These are phyloP conservation scores for Butyriboletus loyo DNA, from an alignment of 768 basidiomycete genomes.

Conservation along the genomic window DNA sequence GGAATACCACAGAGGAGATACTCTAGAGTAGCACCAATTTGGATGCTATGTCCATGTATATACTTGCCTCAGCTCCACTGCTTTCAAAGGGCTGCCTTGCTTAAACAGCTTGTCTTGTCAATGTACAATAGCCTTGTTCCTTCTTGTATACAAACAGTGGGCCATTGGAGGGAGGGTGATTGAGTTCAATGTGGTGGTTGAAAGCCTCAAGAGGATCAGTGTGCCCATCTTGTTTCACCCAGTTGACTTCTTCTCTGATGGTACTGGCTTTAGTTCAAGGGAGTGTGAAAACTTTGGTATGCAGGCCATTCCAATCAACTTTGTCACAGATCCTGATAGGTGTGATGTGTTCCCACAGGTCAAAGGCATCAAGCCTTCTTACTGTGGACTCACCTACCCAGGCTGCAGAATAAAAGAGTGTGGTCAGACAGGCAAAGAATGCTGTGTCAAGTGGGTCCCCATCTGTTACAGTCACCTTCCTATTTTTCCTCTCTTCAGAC, in stretches of 20 bases:
- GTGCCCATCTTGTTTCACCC: neutral
- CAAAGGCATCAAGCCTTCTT: neutral
- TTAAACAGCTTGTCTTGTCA: neutral
- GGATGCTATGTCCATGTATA: neutral
- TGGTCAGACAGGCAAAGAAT: neutral
- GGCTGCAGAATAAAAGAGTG: neutral
- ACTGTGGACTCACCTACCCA: neutral
- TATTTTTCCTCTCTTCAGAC: too few relatives aligned
- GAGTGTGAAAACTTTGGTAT: neutral
- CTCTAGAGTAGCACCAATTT: accelerated
- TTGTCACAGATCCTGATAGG: accelerated
- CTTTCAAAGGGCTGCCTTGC: too few relatives aligned
- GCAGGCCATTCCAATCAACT: neutral
- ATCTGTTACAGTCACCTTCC: too few relatives aligned
- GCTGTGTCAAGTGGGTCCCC: too few relatives aligned
- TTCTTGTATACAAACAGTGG: neutral
- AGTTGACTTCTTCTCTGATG: neutral
- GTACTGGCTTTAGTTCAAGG: neutral
- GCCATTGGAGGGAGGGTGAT: neutral
- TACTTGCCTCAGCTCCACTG: too few relatives aligned
- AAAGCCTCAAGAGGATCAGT: neutral
- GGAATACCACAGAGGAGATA: accelerated
- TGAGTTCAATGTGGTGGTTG: accelerated
- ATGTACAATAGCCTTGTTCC: accelerated
- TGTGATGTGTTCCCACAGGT: neutral